Evolutionary conservation across 257 asterid genomes (phyloP).

Genomic region (Cordia subcordata): DNA sequence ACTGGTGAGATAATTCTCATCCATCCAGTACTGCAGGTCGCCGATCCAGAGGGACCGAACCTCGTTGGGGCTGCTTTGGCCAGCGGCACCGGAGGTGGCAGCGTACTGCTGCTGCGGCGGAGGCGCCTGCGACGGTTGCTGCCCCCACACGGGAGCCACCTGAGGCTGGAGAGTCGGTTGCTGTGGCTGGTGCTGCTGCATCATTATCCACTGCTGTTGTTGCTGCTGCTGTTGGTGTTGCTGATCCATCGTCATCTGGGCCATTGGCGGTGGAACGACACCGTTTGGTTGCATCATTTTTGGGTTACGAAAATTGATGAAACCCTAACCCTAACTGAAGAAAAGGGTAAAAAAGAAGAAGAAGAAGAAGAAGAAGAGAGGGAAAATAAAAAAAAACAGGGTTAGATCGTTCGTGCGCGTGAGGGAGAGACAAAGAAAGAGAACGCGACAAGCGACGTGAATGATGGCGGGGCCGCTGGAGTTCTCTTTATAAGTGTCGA

Average conservation of each 20-base stretch:
- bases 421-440: too few relatives aligned
- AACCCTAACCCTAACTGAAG: conserved; percentile 24
- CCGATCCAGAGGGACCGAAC: conserved; percentile 84
- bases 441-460: too few relatives aligned
- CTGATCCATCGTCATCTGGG: conserved; percentile 41
- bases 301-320: background rate
- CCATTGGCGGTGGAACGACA: conserved; percentile 49
- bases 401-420: too few relatives aligned
- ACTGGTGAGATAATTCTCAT: conserved; percentile 56
- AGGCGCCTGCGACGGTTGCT: conserved; percentile 47
- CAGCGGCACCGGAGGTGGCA: conserved; percentile 16
- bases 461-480: too few relatives aligned
- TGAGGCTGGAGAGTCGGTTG: conserved; percentile 43
- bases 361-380: background rate
- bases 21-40: conserved; percentile 91
- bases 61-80: conserved; percentile 43
- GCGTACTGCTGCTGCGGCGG: conserved; percentile 50
- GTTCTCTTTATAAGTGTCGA: too few relatives aligned
- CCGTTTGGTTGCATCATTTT: conserved; percentile 85
- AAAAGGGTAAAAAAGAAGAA: conserved; percentile 2
- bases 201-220: conserved; percentile 29
- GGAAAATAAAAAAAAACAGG: too few relatives aligned
- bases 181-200: conserved; percentile 25
- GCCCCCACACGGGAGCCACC: conserved; percentile 20
- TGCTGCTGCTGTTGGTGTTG: conserved; percentile 36